Conservation (phyloP, 495 filamentous ascomycete genomes). For the Barbatosphaeria neglecta region DNA sequence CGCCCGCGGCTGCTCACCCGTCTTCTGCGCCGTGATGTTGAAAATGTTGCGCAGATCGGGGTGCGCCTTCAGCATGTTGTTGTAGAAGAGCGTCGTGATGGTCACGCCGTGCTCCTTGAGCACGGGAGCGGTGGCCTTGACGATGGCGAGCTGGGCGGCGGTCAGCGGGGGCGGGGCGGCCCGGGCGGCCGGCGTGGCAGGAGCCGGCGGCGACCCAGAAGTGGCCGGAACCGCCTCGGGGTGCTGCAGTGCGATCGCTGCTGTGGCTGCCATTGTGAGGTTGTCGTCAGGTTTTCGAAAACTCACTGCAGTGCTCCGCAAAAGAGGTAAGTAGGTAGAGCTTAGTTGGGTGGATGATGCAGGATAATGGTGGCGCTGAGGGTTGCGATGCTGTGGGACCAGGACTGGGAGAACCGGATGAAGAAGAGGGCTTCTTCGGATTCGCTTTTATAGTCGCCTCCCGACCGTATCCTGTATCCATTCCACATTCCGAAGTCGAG, state of each 20-base stretch:
- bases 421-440: no score
- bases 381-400: no score
- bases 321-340: neutral
- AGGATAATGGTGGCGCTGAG: no score
- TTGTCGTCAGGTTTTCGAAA: neutral
- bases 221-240: neutral
- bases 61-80: slow-evolving; percentile 49
- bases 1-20: slow-evolving; percentile 52
- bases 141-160: slow-evolving; percentile 33
- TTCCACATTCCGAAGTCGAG: no score
- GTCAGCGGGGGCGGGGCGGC: slow-evolving; percentile 19
- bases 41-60: slow-evolving; percentile 55
- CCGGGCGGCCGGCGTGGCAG: neutral
- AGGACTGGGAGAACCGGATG: no score
- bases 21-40: slow-evolving; percentile 53
- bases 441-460: no score
- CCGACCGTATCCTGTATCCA: no score
- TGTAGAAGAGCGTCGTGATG: slow-evolving; percentile 60
- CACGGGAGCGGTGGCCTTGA: slow-evolving; percentile 51
- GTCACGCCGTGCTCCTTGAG: slow-evolving; percentile 52
- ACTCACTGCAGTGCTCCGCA: neutral
- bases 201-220: neutral
- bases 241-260: neutral
- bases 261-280: neutral
- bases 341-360: neutral